phyloP scores from a whole-genome alignment of 2,329 filamentous ascomycete genomes.

The Pyricularia sp. region DNA sequence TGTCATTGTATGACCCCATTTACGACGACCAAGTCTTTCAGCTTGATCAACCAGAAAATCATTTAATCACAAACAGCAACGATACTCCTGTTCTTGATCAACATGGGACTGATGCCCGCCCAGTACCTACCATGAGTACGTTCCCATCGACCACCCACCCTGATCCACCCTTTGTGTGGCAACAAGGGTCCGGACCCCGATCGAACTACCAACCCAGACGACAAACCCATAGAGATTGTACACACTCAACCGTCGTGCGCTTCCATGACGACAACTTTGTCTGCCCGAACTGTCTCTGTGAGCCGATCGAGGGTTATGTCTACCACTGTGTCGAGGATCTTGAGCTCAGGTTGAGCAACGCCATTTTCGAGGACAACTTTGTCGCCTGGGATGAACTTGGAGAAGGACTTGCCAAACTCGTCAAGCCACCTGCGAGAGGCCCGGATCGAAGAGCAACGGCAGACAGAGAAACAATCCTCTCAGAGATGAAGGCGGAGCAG shows the following conservation, averaged over 20 bases:
- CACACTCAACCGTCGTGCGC: slow-evolving; percentile 55
- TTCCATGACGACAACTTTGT: slow-evolving; percentile 38
- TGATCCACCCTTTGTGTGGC: not conserved
- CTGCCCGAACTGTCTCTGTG: slow-evolving; percentile 46
- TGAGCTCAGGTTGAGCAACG: slow-evolving; percentile 26
- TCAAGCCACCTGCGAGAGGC: slow-evolving; percentile 24
- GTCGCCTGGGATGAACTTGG: slow-evolving; percentile 16
- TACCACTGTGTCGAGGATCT: slow-evolving; percentile 60
- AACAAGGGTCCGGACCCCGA: not conserved
- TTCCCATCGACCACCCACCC: not conserved
- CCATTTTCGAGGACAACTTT: slow-evolving; percentile 10
- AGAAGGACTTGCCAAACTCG: slow-evolving; percentile 15
- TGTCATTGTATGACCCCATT: not conserved
- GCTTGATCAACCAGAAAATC: not conserved
- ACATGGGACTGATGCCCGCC: not conserved
- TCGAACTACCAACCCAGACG: not conserved
- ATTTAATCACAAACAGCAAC: not conserved
- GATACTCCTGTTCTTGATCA: not conserved
- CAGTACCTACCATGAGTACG: not conserved
- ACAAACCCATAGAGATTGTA: slow-evolving; percentile 31
- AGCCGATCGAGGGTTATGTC: slow-evolving; percentile 53
- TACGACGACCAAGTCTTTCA: not conserved
- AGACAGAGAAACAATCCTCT: slow-evolving; percentile 30
- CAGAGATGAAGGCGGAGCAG: slow-evolving; percentile 28
- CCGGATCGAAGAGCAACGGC: slow-evolving; percentile 22